Evolutionary conservation across 352 stramenopile species (phyloP), one percentile per base, ranked within the genome.

Genomic region (Pythium brachiatum): DNA sequence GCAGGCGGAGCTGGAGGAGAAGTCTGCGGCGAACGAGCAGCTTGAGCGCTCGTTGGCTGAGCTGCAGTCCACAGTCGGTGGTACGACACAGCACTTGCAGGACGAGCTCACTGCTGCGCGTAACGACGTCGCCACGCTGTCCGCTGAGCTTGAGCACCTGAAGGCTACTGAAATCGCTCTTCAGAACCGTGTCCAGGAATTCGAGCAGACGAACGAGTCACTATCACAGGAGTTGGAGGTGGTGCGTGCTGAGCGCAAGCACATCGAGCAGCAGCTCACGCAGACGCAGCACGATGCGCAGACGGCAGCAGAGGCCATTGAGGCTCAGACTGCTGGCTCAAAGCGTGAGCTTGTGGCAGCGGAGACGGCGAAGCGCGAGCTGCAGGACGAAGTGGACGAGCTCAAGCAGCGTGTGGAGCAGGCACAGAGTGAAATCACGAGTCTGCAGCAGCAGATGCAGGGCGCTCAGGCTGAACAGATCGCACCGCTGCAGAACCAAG

Each of bases 321-420:
- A 87, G 47, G 66, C 20, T 15, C 27, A 72, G 9, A n/a, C 53
- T 7, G 44, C 26, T 18, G 52, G 20, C 0, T 21, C 43, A 3
- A 26, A 51, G 5, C 47, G 64, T n/a, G 55, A 64, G 25, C 51
- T 82, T 27, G 25, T 69, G n/a, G 57, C 58, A 2, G 60, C 64
- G 20, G 65, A 81, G 39, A 58, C 72, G 31, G 66, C 71, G 41
- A 62, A 58, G 7, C 62, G 34, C 7, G 78, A 89, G 13, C 59
- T 88, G 20, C 70, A 83, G 43, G 69, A 75, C 32, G 61, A 78
- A n/a, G 70, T 81, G 38, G 81, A 86, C 29, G 69, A 84, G 44
- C 67, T 93, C 0, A 79, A 75, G 31, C 25, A 53, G 8, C 78
- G 69, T 25, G 53, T 89, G 7, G 75, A 89, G 47, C 54, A 75